phyloP scores from a whole-genome alignment of 768 basidiomycete species.

The Termitomyces sp. region DNA sequence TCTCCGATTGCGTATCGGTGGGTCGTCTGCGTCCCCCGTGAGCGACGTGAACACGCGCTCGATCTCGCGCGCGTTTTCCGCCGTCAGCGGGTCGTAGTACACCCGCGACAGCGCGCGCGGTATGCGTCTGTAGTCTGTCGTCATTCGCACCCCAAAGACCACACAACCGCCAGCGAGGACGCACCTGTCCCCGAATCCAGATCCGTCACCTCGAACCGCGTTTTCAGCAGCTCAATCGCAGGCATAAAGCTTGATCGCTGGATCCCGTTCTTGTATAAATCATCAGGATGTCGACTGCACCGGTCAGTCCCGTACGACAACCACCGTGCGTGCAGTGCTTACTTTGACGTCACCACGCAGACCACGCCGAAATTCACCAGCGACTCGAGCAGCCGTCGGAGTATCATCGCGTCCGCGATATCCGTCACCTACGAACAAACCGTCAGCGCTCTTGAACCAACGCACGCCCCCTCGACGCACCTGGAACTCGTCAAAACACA shows the following conservation, averaged over 20 bases:
- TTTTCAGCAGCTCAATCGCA: slow-evolving; percentile 89
- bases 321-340: slow-evolving; percentile 21
- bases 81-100: slow-evolving; percentile 79
- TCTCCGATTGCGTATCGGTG: slow-evolving; percentile 53
- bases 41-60: slow-evolving; percentile 80
- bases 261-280: slow-evolving; percentile 98
- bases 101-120: slow-evolving; percentile 92
- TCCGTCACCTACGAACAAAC: slow-evolving; percentile 69
- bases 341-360: slow-evolving; percentile 98
- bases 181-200: slow-evolving; percentile 92
- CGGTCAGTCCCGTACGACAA: neutral
- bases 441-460: neutral
- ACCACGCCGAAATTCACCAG: slow-evolving; percentile 86
- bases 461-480: slow-evolving; percentile 30
- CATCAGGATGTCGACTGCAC: slow-evolving; percentile 91
- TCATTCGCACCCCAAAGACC: neutral
- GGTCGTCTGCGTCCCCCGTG: slow-evolving; percentile 49
- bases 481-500: slow-evolving; percentile 99
- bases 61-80: slow-evolving; percentile 64
- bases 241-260: slow-evolving; percentile 94
- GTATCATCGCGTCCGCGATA: slow-evolving; percentile 97
- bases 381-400: slow-evolving; percentile 83
- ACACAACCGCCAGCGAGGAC: too few relatives aligned
- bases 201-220: slow-evolving; percentile 82
- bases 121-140: slow-evolving; percentile 86